Evolutionary conservation across 768 basidiomycete genomes (phyloP), one percentile per base, ranked within the genome.

Genomic region (Tricholoma saponaceum): DNA sequence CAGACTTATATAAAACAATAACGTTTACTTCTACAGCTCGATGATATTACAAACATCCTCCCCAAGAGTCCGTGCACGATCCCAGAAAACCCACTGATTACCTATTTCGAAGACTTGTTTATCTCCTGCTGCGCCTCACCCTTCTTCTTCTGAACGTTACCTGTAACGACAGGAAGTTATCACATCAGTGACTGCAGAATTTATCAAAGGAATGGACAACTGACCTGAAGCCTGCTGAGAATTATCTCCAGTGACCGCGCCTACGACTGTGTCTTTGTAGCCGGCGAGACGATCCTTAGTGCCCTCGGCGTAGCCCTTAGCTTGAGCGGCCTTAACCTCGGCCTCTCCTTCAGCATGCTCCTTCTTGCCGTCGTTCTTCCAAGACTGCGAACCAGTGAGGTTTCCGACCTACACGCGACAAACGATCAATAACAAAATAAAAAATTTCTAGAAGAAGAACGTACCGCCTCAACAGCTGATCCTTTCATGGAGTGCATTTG

Each of bases 301-400:
- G 4, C 82, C 83, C 55, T 84, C 78, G 13, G 66, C 80, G 62
- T 80, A 83, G 2, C 73, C 78, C 61, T 81, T 71, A 16, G 77
- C 76, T 59, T 81, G 74, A 10, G 80, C 80, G 20, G 79, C 78
- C 22, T 77, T 76, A 67, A 72, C 72, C 66, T 81, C 79, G 14
- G 74, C 73, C 65, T 83, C 81, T 47, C 83, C 83, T 37, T 73
- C 64, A 2, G 74, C 76, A 61, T 83, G 83, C 66, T 83, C 81
- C 58, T 79, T 59, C 65, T 78, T 75, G n/a, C 83, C 83, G 5
- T 76, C 75, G 18, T 72, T 62, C 52, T 74, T 66, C 82, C 79
- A 82, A 3, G 76, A 69, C 2, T 64, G 63, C 6, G 76, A 68
- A 9, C 81, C 81, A 8, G 81, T 82, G 9, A 75, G 16, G 62